Conservation (phyloP, 225 moss, liverwort and hornwort species). For the Straminergon stramineum region DNA sequence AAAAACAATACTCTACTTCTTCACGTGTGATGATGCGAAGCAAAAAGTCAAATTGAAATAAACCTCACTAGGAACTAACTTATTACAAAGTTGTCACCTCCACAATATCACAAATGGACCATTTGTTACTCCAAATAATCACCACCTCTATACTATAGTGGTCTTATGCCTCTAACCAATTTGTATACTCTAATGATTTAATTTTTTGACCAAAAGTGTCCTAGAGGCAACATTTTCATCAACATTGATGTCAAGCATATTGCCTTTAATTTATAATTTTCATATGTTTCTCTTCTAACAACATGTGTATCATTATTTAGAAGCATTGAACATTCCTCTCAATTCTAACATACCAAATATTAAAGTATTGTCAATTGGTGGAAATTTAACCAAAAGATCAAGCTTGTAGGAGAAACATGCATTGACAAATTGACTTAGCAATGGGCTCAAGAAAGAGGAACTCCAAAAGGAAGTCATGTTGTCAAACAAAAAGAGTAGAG, state of each 20-base stretch:
- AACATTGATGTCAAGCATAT: neutral
- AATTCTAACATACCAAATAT: neutral
- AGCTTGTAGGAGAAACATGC: neutral
- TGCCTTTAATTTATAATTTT: neutral
- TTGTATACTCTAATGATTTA: neutral
- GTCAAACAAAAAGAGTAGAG: neutral
- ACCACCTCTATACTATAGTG: too few relatives aligned
- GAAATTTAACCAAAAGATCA: too few relatives aligned
- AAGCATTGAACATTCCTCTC: too few relatives aligned
- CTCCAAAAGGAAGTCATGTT: too few relatives aligned
- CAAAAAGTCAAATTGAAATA: neutral
- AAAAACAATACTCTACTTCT: neutral
- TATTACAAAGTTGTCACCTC: neutral
- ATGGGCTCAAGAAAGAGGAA: neutral
- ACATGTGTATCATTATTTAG: neutral
- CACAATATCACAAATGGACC: neutral
- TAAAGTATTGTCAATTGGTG: neutral
- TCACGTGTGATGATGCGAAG: neutral
- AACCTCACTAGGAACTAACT: fast-evolving
- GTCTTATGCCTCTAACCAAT: neutral
- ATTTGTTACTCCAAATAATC: neutral
- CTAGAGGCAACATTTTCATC: neutral
- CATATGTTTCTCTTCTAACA: fast-evolving
- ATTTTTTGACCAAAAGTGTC: neutral
- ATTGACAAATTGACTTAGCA: neutral